These are phyloP conservation scores for Astrocystis sublimbata DNA, from an alignment of 495 filamentous ascomycete species.

Conservation along the genomic window DNA sequence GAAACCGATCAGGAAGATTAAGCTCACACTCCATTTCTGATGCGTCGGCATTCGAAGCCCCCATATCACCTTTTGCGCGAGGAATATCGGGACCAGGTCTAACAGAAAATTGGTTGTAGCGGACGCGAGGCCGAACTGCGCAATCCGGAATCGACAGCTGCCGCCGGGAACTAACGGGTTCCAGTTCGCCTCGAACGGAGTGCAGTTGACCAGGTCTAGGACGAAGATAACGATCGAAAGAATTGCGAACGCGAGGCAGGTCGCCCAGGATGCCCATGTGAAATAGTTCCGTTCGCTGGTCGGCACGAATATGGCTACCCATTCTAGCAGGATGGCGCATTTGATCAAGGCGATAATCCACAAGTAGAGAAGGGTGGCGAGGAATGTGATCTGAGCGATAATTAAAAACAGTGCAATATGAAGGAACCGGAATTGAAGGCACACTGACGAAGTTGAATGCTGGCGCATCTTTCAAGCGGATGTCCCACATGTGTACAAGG, in stretches of 20 bases:
- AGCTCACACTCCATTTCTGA: neutral
- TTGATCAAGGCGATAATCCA: conserved; percentile 4
- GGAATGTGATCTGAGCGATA: neutral
- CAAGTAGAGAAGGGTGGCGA: neutral
- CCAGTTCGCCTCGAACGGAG: conserved; percentile 8
- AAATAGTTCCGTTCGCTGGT: neutral
- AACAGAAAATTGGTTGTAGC: conserved; percentile 1
- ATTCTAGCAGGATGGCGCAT: conserved; percentile 7
- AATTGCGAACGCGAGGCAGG: neutral
- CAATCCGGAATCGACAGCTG: neutral
- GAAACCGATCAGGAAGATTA: neutral
- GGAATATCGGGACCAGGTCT: neutral
- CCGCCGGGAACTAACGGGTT: neutral
- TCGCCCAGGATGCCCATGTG: neutral
- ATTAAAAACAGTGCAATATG: no score
- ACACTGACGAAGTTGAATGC: neutral
- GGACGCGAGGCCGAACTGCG: neutral
- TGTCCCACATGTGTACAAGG: conserved; percentile 1
- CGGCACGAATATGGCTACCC: neutral
- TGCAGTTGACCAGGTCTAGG: neutral
- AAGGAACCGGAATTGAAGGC: no score
- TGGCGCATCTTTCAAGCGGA: neutral
- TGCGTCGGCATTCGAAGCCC: neutral
- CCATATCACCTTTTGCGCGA: conserved; percentile 4
- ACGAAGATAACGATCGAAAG: neutral